Evolutionary conservation across 2,329 filamentous ascomycete genomes (phyloP).

Genomic region (Venturia nashicola): DNA sequence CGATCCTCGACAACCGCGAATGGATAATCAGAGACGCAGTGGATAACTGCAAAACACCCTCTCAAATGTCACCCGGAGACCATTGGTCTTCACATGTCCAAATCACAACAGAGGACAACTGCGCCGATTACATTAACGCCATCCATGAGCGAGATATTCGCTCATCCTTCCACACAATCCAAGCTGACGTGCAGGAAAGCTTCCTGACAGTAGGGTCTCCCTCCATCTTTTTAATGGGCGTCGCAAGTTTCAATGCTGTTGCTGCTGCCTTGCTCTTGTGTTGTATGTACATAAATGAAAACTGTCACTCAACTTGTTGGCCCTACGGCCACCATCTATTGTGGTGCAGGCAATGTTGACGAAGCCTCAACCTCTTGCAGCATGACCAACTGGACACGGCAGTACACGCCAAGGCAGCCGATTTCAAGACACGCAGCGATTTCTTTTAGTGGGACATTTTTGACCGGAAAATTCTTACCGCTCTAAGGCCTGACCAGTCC

Average conservation of each 20-base stretch:
- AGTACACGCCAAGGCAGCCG: too few relatives aligned
- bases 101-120: not conserved
- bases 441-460: too few relatives aligned
- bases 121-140: too few relatives aligned
- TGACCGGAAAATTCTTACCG: not conserved
- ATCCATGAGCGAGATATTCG: too few relatives aligned
- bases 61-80: too few relatives aligned
- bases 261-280: not conserved
- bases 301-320: not conserved
- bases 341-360: not conserved
- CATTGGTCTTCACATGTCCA: too few relatives aligned
- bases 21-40: not conserved
- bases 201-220: not conserved
- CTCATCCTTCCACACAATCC: too few relatives aligned
- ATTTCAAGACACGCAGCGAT: too few relatives aligned
- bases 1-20: too few relatives aligned
- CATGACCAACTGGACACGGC: too few relatives aligned
- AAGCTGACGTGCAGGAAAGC: not conserved
- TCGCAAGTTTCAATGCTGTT: not conserved
- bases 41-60: not conserved
- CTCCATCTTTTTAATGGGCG: not conserved
- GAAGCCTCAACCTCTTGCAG: not conserved
- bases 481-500: not conserved
- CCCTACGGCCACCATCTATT: too few relatives aligned
- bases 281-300: not conserved